These are phyloP conservation scores for Cryphonectria naterciae DNA, from an alignment of 2,329 filamentous ascomycete species.

Conservation along the genomic window DNA sequence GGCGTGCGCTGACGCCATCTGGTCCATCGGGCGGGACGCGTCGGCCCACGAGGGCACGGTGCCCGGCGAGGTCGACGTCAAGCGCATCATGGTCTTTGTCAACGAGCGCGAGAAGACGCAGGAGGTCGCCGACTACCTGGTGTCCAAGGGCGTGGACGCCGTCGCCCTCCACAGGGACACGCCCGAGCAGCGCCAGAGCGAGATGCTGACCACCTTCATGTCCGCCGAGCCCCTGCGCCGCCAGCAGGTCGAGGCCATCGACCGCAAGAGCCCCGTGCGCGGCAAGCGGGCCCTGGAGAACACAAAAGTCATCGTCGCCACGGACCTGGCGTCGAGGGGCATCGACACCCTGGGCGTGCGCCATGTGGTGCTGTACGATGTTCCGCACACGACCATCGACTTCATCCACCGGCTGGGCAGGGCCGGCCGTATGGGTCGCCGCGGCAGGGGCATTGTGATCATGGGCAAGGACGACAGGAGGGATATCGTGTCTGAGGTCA, in stretches of 20 bases:
- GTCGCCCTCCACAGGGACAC: constrained; percentile 85
- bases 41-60: constrained; percentile 59
- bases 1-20: constrained; percentile 93
- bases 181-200: constrained; percentile 73
- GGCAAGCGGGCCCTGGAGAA: constrained; percentile 65
- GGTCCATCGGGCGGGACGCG: constrained; percentile 83
- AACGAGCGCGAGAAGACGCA: constrained; percentile 92
- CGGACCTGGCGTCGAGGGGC: constrained; percentile 87
- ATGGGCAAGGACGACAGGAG: constrained; percentile 87
- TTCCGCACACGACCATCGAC: constrained; percentile 97
- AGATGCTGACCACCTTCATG: constrained; percentile 79
- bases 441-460: constrained; percentile 86
- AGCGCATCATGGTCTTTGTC: constrained; percentile 92
- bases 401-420: constrained; percentile 95
- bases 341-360: constrained; percentile 92
- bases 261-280: constrained; percentile 35
- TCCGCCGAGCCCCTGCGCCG: constrained; percentile 45
- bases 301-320: constrained; percentile 91
- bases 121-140: constrained; percentile 78
- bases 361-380: constrained; percentile 92
- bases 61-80: constrained; percentile 66
- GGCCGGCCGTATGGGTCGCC: constrained; percentile 88
- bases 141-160: constrained; percentile 85
- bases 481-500: constrained; percentile 89
- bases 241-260: constrained; percentile 37